phyloP scores from a whole-genome alignment of 176 grass and related monocot species.

The Dactylis glomerata region DNA sequence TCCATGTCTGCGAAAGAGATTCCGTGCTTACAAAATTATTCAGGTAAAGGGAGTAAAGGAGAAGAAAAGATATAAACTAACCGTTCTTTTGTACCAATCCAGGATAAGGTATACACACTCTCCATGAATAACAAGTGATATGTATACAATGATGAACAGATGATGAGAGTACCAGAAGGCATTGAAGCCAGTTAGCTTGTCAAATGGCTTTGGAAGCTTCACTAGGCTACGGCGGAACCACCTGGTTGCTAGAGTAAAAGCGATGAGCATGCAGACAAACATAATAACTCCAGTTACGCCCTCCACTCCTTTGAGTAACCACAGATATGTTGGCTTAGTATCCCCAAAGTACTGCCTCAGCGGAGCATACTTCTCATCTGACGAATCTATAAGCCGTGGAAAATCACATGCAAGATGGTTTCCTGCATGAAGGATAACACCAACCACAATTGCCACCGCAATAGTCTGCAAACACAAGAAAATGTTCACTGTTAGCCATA shows the following conservation, averaged over 20 bases:
- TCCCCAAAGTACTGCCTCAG: slow-evolving; percentile 50
- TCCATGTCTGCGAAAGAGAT: slow-evolving; percentile 75
- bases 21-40: slow-evolving; percentile 3
- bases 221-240: slow-evolving; percentile 91
- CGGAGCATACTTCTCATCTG: slow-evolving; percentile 49
- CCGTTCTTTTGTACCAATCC: slow-evolving; percentile 77
- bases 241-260: slow-evolving; percentile 91
- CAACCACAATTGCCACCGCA: slow-evolving; percentile 75
- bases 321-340: slow-evolving; percentile 67
- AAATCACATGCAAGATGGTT: slow-evolving; percentile 86
- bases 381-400: slow-evolving; percentile 64
- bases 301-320: slow-evolving; percentile 49
- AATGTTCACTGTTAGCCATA: slow-evolving; percentile 20
- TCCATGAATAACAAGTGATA: slow-evolving; percentile 81
- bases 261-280: slow-evolving; percentile 73
- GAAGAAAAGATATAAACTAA: slow-evolving; percentile 37
- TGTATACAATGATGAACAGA: slow-evolving; percentile 80
- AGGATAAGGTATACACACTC: slow-evolving; percentile 72
- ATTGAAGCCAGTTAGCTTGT: slow-evolving; percentile 92
- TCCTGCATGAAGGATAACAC: slow-evolving; percentile 79
- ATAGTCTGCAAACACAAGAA: slow-evolving; percentile 76
- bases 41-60: slow-evolving; percentile 9
- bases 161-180: slow-evolving; percentile 99
- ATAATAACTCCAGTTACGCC: slow-evolving; percentile 91
- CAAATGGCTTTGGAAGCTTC: slow-evolving; percentile 85